Evolutionary conservation across 805 yeast species (phyloP), one percentile per base, ranked within the genome.

Genomic region (Saitoella complicata): DNA sequence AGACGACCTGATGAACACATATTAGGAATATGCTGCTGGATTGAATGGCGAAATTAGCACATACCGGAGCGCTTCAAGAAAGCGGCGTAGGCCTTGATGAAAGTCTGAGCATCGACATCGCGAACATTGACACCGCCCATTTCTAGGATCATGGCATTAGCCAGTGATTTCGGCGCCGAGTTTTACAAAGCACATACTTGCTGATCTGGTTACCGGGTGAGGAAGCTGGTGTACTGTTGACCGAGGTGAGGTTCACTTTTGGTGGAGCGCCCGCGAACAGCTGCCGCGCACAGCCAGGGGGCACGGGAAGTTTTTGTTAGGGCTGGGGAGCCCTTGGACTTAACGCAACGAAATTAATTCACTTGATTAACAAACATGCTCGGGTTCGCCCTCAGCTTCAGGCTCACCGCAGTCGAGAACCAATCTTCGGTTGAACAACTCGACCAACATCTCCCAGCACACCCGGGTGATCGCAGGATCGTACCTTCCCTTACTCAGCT

Each of bases 81-180:
- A 69, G 83, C 83, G 65, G 98, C 97, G 79, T 91, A 91, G 73
- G 97, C 95, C 78, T 85, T 86, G 73, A 91, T 88, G 77, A 91
- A 91, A 59, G 84, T 93, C 82, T 91, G 97, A 72, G 98, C 98
- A 75, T 97, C 95, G 74, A 91, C 98, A 96, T 91, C 98, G 82
- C 95, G 86, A 63, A 52, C 58, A 43, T 53, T 53, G 61, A 43
- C 43, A 34, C 43, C 43, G 31, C 38, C 38, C 43, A 41, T 41
- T 34, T 37, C 11, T 33, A 21, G 21, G 21, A 21, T 21, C 21
- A 21, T 21, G 21, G 21, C 21, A 21, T 21, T 21, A 21, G 21
- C 21, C 21, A 21, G 21, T 21, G 21, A 21, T 21, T 21, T 21
- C 21, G 21, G 21, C 21, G 21, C 21, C 21, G 21, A 21, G 21